Percentiles rank a stretch among this genome's conserved stretches.
These are phyloP conservation scores for Pythium myriotylum DNA, from an alignment of 352 stramenopile species.

Conservation along the genomic window DNA sequence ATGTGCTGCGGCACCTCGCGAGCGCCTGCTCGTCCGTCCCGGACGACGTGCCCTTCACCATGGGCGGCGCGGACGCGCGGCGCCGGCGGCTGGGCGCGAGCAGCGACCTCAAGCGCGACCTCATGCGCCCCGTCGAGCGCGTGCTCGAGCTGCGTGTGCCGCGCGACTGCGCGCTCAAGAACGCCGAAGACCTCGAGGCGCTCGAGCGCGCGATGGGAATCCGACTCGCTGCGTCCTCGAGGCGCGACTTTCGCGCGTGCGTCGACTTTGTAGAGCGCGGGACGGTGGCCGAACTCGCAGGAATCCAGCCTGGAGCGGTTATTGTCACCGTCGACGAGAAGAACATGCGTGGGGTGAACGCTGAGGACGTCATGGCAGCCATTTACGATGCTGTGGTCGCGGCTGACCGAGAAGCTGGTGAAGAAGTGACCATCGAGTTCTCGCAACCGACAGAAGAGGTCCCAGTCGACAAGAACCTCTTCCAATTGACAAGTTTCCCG, in stretches of 20 bases:
- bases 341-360: slow-evolving; percentile 49
- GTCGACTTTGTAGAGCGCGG: slow-evolving; percentile 68
- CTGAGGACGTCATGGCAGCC: slow-evolving; percentile 49
- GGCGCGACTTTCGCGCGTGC: slow-evolving; percentile 61
- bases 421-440: slow-evolving; percentile 60
- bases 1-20: slow-evolving; percentile 27
- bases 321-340: slow-evolving; percentile 60
- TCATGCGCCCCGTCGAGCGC: slow-evolving; percentile 50
- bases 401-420: neutral
- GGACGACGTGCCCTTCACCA: slow-evolving; percentile 30
- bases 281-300: slow-evolving; percentile 48
- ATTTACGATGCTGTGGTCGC: slow-evolving; percentile 35
- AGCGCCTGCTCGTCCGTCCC: slow-evolving; percentile 27
- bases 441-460: slow-evolving; percentile 66
- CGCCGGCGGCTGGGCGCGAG: slow-evolving; percentile 8
- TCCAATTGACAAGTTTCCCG: slow-evolving; percentile 73
- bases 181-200: slow-evolving; percentile 36
- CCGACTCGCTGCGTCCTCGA: slow-evolving; percentile 57
- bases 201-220: slow-evolving; percentile 52
- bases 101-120: slow-evolving; percentile 18
- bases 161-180: slow-evolving; percentile 23
- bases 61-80: slow-evolving; percentile 5
- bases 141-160: slow-evolving; percentile 51
- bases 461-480: slow-evolving; percentile 68
- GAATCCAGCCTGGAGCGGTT: slow-evolving; percentile 54